Evolutionary conservation across 495 filamentous ascomycete species (phyloP), one percentile per base, ranked within the genome.

Genomic region (Aspergillus nanangensis): DNA sequence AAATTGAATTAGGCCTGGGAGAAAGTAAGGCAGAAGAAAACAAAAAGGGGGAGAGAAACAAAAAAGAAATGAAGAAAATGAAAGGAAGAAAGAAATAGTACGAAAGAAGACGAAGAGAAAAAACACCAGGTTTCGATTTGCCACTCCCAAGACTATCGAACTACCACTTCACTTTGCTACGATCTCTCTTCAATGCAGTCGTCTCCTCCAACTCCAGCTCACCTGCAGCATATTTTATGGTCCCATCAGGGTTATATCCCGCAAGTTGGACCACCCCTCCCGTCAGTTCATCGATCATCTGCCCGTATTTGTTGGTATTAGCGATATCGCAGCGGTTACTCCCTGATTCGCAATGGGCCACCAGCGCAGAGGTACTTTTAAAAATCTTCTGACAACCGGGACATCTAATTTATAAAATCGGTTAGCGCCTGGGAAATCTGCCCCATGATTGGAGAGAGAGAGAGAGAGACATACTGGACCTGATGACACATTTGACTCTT

Each of bases 281-380:
- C 9, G 61, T 72, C 7, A 79, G 22, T 18, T 74, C 62, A 24
- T 75, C 66, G 5, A 82, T 50, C 5, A 72, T 52, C 51, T 74
- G 57, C 1, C 52, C 57, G 39, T 65, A 78, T 2, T 56, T 40
- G 2, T 51, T 41, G 10, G 47, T 53, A 1, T 65, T 56, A 34
- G 59, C 61, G 19, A 81, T 58, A 5, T 57, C 45, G 60, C 79
- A 83, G 14, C 62, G 65, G 8, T 49, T 50, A 17, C 42, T 63
- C 1, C 61, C 46, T 1, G 63, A 57, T 57, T 83, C 79, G 52
- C 69, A 71, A 42, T 83, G 79, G 0, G 65, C 57, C 19, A 79
- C 53, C 0, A 81, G 53, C 1, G 71, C 71, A 4, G 65, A 54
- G 3, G 55, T 61, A 4, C 57, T 65, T 8, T 64, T 57, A 68